phyloP scores from a whole-genome alignment of 1,139 yeast species.

The Tardiomyces depauwii region DNA sequence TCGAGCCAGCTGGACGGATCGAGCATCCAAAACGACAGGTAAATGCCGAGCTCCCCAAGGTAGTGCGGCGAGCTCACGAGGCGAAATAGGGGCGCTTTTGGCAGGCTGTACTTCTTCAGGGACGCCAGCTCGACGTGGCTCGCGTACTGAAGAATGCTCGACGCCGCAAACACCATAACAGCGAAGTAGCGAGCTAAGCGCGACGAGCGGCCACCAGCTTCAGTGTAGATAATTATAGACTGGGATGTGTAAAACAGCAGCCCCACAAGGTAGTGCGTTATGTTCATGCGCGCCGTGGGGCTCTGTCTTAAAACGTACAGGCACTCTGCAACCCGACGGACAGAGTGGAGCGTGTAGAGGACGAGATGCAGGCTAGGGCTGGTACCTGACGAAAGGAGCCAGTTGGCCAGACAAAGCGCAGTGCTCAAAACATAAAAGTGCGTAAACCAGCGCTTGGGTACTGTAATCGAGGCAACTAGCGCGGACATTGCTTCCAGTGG shows the following conservation, averaged over 20 bases:
- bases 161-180: conserved; percentile 27
- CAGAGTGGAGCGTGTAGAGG: conserved; percentile 44
- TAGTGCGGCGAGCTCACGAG: conserved; percentile 68
- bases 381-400: conserved; percentile 1
- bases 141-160: conserved; percentile 44
- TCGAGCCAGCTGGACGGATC: conserved; percentile 15
- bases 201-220: conserved; percentile 13
- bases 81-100: conserved; percentile 41
- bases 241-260: conserved; percentile 46
- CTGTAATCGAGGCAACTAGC: conserved; percentile 9
- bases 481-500: neutral
- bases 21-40: conserved; percentile 29
- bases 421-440: conserved; percentile 30
- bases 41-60: conserved; percentile 60
- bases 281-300: conserved; percentile 48
- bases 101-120: conserved; percentile 57
- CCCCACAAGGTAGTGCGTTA: conserved; percentile 71
- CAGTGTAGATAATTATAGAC: conserved; percentile 19
- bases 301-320: conserved; percentile 38
- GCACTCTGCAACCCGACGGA: conserved; percentile 56
- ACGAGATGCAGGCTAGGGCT: conserved; percentile 15
- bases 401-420: conserved; percentile 7
- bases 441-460: conserved; percentile 37
- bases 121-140: conserved; percentile 52
- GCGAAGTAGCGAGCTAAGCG: conserved; percentile 16